Evolutionary conservation across 2,329 filamentous ascomycete genomes (phyloP).

Genomic region (Ophioceras dolichostomum): DNA sequence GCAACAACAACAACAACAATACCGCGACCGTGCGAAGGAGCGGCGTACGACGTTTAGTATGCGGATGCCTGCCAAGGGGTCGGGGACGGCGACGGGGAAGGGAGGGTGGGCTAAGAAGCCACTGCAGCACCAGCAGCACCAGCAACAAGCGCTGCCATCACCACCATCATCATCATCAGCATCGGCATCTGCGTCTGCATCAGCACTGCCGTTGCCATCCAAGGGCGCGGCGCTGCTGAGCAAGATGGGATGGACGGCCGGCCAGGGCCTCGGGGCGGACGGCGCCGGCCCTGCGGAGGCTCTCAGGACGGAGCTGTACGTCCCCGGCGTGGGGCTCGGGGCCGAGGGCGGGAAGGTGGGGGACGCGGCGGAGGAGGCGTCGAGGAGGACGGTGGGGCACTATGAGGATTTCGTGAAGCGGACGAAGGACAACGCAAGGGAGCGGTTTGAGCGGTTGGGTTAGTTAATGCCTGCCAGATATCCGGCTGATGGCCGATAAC

Average conservation of each 20-base stretch:
- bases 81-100: conserved; percentile 18
- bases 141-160: no score
- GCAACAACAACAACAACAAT: no score
- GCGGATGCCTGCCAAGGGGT: conserved; percentile 14
- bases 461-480: no score
- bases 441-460: conserved; percentile 48
- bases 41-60: conserved; percentile 46
- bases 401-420: conserved; percentile 52
- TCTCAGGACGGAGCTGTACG: conserved; percentile 52
- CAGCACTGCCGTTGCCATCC: no score
- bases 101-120: conserved; percentile 11
- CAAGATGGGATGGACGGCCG: conserved; percentile 61
- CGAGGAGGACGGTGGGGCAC: conserved; percentile 44
- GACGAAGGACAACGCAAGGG: conserved; percentile 53
- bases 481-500: no score
- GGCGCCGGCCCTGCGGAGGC: conserved; percentile 51
- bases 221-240: conserved; percentile 57
- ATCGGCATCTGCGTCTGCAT: no score
- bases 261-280: conserved; percentile 51
- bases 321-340: conserved; percentile 56
- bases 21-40: conserved; percentile 57
- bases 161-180: no score
- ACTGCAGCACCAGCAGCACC: no score
- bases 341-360: conserved; percentile 58
- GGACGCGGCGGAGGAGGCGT: conserved; percentile 52